Conservation (phyloP, 2,329 filamentous ascomycete species). For the Calonectria leucothoes region DNA sequence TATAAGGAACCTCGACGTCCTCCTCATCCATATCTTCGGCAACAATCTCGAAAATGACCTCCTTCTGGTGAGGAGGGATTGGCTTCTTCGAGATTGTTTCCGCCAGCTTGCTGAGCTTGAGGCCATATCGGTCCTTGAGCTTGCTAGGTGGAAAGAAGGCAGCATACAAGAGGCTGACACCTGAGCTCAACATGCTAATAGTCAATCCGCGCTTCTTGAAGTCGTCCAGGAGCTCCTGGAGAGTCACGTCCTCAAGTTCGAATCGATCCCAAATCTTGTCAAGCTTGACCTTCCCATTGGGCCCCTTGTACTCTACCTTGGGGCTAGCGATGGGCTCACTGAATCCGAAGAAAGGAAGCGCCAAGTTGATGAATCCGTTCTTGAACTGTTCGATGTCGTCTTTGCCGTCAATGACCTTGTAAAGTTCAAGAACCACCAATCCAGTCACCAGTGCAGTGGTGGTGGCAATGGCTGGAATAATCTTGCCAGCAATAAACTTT, state of each 20-base stretch:
- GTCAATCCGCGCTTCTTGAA: conserved; percentile 85
- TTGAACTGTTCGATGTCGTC: conserved; percentile 98
- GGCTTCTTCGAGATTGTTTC: conserved; percentile 92
- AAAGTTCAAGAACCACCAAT: conserved; percentile 90
- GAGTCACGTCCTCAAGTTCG: conserved; percentile 86
- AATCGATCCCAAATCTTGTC: conserved; percentile 99
- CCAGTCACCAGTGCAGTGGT: conserved; percentile 97
- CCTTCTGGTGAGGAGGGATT: conserved; percentile 91
- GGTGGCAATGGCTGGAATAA: conserved; percentile 97
- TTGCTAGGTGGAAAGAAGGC: conserved; percentile 86
- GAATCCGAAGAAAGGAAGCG: conserved; percentile 97
- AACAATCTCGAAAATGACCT: conserved; percentile 96
- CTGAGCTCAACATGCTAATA: conserved; percentile 96
- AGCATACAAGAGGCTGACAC: conserved; percentile 93
- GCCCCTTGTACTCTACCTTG: conserved; percentile 89
- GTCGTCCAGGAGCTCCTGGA: conserved; percentile 83
- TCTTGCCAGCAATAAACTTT: conserved; percentile 99
- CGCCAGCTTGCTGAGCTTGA: conserved; percentile 91
- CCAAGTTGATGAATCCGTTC: conserved; percentile 98
- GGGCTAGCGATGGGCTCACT: conserved; percentile 95
- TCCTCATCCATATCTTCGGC: conserved; percentile 89
- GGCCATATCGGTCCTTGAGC: conserved; percentile 82
- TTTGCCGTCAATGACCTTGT: conserved; percentile 97
- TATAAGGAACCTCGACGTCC: conserved; percentile 97
- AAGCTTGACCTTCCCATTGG: conserved; percentile 81